Conservation (phyloP, 2,329 filamentous ascomycete genomes). For the Grosmannia serpens region DNA sequence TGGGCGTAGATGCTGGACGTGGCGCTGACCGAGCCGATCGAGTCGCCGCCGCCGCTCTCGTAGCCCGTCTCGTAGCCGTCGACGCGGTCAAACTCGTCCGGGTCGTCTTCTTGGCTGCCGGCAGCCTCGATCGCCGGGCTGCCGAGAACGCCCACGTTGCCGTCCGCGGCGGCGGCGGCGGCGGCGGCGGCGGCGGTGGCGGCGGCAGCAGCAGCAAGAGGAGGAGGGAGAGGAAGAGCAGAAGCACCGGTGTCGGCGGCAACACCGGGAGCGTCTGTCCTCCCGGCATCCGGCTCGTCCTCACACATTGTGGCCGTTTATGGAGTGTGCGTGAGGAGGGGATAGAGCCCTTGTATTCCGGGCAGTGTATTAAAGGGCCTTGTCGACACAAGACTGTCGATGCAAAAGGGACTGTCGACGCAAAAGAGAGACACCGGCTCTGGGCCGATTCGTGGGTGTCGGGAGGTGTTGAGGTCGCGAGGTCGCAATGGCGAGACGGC, state of each 20-base stretch:
- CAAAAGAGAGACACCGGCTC: neutral
- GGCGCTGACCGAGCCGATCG: slow-evolving; percentile 11
- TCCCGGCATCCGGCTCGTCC: neutral
- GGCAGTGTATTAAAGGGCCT: too few species aligned
- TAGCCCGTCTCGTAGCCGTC: slow-evolving; percentile 14
- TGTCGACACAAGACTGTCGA: too few species aligned
- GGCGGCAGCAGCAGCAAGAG: too few species aligned
- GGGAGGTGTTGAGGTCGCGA: too few species aligned
- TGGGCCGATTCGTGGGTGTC: neutral
- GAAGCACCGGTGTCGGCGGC: too few species aligned
- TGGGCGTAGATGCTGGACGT: slow-evolving; percentile 17
- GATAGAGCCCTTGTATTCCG: too few species aligned
- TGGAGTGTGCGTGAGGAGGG: neutral
- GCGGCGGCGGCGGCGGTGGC: too few species aligned
- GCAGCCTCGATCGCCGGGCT: slow-evolving; percentile 8
- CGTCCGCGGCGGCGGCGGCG: too few species aligned
- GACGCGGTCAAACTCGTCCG: slow-evolving; percentile 12
- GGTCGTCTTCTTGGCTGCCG: slow-evolving; percentile 8
- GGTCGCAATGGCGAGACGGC: neutral
- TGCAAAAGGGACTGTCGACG: neutral
- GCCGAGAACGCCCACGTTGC: neutral
- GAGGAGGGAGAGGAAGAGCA: too few species aligned
- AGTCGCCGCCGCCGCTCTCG: slow-evolving; percentile 11
- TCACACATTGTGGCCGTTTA: neutral
- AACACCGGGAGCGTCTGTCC: neutral